These are phyloP conservation scores for Penicillium sp. DNA, from an alignment of 2,329 filamentous ascomycete species.

Conservation along the genomic window DNA sequence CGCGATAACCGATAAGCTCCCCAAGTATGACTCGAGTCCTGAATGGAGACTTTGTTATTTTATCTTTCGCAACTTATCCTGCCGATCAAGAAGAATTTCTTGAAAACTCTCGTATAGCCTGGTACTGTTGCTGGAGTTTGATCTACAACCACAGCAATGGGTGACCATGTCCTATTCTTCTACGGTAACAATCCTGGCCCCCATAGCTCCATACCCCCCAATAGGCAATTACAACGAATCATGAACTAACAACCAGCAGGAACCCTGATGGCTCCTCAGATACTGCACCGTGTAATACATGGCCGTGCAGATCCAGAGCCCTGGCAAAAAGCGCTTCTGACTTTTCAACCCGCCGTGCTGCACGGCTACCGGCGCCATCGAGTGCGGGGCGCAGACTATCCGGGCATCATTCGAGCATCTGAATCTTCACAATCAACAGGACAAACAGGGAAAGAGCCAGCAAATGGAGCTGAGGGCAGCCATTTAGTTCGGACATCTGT, in stretches of 20 bases:
- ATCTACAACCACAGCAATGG: conserved; percentile 32
- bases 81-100: not conserved
- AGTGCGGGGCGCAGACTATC: conserved; percentile 73
- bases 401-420: conserved; percentile 61
- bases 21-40: not conserved
- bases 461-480: not conserved
- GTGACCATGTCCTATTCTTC: conserved; percentile 61
- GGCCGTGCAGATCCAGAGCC: conserved; percentile 53
- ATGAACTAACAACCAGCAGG: conserved; percentile 32
- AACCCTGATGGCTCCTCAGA: conserved; percentile 77
- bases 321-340: conserved; percentile 56
- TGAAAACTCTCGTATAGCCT: not conserved
- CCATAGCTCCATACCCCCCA: not conserved
- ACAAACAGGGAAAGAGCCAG: not conserved
- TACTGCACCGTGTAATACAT: conserved; percentile 85
- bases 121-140: not conserved
- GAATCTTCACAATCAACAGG: not conserved
- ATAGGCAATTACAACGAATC: not conserved
- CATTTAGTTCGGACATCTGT: conserved; percentile 44
- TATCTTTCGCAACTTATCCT: not conserved
- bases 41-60: not conserved
- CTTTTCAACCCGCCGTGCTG: conserved; percentile 74
- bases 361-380: conserved; percentile 69
- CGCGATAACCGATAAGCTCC: conserved; percentile 11
- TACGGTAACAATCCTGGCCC: conserved; percentile 49